Evolutionary conservation across 306 rosid genomes (phyloP).

Genomic region (Lupinus albus): DNA sequence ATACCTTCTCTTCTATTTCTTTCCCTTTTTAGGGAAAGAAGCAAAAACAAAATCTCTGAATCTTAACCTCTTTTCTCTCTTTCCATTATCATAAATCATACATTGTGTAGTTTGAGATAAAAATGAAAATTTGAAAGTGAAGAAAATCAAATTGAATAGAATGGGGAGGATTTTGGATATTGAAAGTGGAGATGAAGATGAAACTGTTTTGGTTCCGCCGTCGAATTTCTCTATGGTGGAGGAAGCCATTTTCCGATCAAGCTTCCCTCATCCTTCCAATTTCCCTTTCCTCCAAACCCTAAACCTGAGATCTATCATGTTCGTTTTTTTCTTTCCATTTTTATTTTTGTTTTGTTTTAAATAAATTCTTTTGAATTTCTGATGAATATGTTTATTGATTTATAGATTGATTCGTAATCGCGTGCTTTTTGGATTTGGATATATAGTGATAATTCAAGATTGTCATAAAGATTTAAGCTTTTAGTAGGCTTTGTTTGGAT

Average conservation of each 20-base stretch:
- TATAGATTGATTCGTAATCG: no score
- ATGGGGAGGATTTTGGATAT: not conserved
- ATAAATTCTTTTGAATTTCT: no score
- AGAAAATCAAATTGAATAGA: no score
- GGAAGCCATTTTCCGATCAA: constrained; percentile 78
- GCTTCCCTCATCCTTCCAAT: constrained; percentile 66
- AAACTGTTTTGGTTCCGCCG: constrained; percentile 57
- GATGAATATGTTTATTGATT: not conserved
- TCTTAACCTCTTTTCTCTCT: no score
- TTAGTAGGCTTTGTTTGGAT: not conserved
- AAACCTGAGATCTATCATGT: constrained; percentile 72
- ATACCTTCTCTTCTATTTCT: no score
- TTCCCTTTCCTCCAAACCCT: constrained; percentile 60
- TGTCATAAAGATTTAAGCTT: no score
- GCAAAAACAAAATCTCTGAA: no score
- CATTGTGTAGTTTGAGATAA: no score
- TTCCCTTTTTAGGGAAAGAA: no score
- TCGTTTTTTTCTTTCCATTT: constrained; percentile 21
- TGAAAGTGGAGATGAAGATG: not conserved
- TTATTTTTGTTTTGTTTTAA: not conserved
- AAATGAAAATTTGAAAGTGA: not conserved
- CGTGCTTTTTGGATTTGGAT: no score
- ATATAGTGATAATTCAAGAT: no score
- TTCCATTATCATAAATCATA: no score
- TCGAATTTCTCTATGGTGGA: constrained; percentile 78